Conservation (phyloP, 1,284 basidiomycete species). For the Xerocomus amazonicus region DNA sequence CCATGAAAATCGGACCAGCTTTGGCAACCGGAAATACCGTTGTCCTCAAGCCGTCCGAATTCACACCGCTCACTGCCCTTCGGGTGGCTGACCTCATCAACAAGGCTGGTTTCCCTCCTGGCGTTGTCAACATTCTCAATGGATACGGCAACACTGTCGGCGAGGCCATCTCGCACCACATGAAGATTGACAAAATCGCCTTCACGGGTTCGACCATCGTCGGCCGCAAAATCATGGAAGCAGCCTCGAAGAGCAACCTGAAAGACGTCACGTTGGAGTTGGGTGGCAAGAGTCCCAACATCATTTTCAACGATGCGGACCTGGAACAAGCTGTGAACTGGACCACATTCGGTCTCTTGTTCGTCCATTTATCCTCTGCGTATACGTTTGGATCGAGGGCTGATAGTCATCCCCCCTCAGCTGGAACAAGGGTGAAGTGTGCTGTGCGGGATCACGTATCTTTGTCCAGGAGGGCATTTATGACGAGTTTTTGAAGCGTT, state of each 20-base stretch:
- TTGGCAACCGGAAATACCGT: conserved; percentile 82
- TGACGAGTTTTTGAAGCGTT: conserved; percentile 65
- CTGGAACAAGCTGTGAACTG: conserved; percentile 80
- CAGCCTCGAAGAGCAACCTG: conserved; percentile 80
- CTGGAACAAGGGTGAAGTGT: conserved; percentile 81
- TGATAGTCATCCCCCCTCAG: conserved; percentile 45
- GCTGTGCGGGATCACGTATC: conserved; percentile 85
- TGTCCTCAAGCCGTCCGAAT: conserved; percentile 86
- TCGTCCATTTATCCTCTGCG: background rate
- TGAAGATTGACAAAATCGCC: conserved; percentile 67
- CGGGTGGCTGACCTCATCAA: conserved; percentile 47
- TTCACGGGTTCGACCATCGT: conserved; percentile 81
- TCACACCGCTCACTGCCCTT: conserved; percentile 82
- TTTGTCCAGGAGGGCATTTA: conserved; percentile 84
- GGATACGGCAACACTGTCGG: conserved; percentile 70
- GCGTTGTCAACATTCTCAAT: conserved; percentile 67
- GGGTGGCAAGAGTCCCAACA: conserved; percentile 87
- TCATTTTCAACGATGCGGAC: conserved; percentile 71
- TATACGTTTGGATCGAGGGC: background rate
- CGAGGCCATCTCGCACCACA: conserved; percentile 58
- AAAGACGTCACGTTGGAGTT: conserved; percentile 91
- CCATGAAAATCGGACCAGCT: conserved; percentile 76
- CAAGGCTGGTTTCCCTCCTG: conserved; percentile 62
- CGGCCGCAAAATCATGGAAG: conserved; percentile 83
- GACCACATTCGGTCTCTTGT: conserved; percentile 81